These are phyloP conservation scores for Backusella mclennaniae DNA, from an alignment of 192 early-diverging fungal species.

Conservation along the genomic window DNA sequence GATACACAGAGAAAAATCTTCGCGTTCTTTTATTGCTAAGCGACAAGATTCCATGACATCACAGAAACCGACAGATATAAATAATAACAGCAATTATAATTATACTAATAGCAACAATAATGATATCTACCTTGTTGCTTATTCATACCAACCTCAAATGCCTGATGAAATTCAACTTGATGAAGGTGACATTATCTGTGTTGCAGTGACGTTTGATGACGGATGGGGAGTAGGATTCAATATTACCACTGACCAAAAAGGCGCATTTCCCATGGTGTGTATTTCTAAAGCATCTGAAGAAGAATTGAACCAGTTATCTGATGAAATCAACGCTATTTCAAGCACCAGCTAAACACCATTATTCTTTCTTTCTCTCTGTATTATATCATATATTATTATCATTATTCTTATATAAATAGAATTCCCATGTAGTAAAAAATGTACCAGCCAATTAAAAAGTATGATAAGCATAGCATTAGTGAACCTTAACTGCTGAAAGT, in stretches of 20 bases:
- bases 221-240: constrained; percentile 89
- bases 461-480: too few species aligned
- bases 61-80: neutral
- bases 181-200: constrained; percentile 66
- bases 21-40: neutral
- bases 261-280: constrained; percentile 86
- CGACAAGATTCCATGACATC: constrained; percentile 1
- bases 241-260: constrained; percentile 61
- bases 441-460: too few species aligned
- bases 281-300: constrained; percentile 37
- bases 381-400: too few species aligned
- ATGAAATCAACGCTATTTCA: neutral
- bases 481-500: too few species aligned
- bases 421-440: too few species aligned
- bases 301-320: constrained; percentile 25
- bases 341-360: neutral
- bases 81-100: neutral
- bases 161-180: constrained; percentile 75
- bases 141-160: constrained; percentile 66
- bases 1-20: neutral
- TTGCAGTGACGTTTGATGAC: constrained; percentile 78
- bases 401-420: too few species aligned
- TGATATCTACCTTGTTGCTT: neutral
- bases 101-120: neutral
- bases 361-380: too few species aligned